phyloP scores from a whole-genome alignment of 345 rosid species.

The Arabidopsis thaliana region DNA sequence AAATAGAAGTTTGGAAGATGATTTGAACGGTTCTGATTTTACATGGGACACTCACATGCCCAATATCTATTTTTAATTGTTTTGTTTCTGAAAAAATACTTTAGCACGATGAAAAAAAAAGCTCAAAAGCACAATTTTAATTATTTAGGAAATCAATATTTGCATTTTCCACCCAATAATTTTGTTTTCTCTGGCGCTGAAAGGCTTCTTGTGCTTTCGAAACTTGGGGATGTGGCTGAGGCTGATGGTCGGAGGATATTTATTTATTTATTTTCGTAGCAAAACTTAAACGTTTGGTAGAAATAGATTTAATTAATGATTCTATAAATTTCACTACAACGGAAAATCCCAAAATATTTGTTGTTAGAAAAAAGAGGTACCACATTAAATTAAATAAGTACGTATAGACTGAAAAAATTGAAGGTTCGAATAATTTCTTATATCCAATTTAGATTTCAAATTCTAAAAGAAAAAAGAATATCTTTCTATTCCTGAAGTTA shows the following conservation, averaged over 20 bases:
- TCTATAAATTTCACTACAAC: background rate
- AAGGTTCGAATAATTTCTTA: background rate
- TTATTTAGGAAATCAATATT: slow-evolving; percentile 8
- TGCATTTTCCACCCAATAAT: background rate
- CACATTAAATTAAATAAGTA: background rate
- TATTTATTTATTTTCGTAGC: background rate
- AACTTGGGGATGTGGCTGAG: slow-evolving; percentile 5
- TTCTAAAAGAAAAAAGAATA: too few relatives aligned
- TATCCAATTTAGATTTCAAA: background rate
- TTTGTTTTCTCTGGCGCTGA: slow-evolving; percentile 31
- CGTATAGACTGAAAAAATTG: background rate
- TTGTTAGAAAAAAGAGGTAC: background rate
- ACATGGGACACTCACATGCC: slow-evolving; percentile 49
- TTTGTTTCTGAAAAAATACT: background rate
- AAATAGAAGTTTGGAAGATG: slow-evolving; percentile 53
- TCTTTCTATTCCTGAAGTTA: too few relatives aligned
- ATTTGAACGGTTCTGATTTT: slow-evolving; percentile 61
- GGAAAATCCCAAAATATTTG: background rate
- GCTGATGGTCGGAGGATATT: background rate
- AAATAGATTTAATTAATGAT: too few relatives aligned
- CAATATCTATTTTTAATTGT: slow-evolving; percentile 34
- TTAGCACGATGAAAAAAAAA: background rate
- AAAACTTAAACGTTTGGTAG: background rate
- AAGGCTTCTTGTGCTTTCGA: slow-evolving; percentile 12
- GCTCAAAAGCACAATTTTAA: slow-evolving; percentile 11